Base-by-base conservation (phyloP, 1,284 basidiomycete genomes). In the Puccinia triticina region DNA sequence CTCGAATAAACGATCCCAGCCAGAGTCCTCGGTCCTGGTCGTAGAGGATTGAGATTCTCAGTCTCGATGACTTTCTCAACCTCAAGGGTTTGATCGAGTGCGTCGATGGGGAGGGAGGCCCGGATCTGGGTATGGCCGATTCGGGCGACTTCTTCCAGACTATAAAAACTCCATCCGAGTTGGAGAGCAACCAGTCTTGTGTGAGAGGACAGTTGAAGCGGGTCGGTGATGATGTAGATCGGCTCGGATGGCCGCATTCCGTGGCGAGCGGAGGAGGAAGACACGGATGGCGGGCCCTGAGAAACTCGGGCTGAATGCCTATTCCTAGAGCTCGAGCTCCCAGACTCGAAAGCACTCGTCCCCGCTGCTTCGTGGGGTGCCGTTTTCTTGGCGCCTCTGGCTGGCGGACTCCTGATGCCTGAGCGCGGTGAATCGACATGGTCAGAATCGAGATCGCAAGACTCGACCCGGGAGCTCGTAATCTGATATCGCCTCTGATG, bases 1-100 rank as follows among this genome's bases (percentile, higher is more conserved):
- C 77, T 80, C 16, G 77, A 72, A 61, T 80, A 80, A 26, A 80
- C 34, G n/a, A 80, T 80, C 0, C 66, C 50, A 40, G 67, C 77
- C 43, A 67, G 26, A n/a, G 50, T 80, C 2, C 40, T 26, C 2
- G 48, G 29, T n/a, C 40, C 40, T 14, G 77, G 77, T 18, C 53
- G 66, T 4, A 71, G 57, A 11, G 34, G 34, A 72, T 80, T 75
- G 23, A 57, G 37, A 1, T 43, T 80, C 55, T 80, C 53, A 40
- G 40, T 32, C 66, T 74, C 34, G 4, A 64, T 34, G 16, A 73
- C 43, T 61, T 57, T 48, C 3, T 72, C 1, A 72, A 46, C 10
- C 2, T 72, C 69, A 26, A 66, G 59, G 1, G 75, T 26, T n/a
- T 12, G 57, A 77, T 77, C 73, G 59, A 11, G 29, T 2, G 75